Conservation (phyloP, 2,329 filamentous ascomycete species). For the Neoascochyta sp. region DNA sequence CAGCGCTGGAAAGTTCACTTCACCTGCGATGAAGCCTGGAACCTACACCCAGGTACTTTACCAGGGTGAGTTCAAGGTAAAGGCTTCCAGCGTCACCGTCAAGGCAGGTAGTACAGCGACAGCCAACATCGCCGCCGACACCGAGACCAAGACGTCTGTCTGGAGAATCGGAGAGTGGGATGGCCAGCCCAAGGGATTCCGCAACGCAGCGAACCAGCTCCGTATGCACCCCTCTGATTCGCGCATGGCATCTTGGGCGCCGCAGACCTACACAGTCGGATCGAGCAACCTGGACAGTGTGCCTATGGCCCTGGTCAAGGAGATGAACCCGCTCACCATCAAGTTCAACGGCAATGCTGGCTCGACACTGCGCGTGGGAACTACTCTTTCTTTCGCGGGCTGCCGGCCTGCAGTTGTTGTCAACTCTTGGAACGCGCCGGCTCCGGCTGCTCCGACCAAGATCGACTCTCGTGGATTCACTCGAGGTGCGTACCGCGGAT, state of each 20-base stretch:
- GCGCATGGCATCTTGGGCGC: constrained; percentile 60
- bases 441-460: constrained; percentile 56
- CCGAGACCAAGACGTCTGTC: constrained; percentile 51
- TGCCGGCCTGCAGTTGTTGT: constrained; percentile 56
- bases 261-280: constrained; percentile 60
- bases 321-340: constrained; percentile 59
- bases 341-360: constrained; percentile 53
- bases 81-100: constrained; percentile 45
- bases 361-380: constrained; percentile 61
- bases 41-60: constrained; percentile 67
- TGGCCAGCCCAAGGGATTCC: constrained; percentile 57
- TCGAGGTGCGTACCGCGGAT: constrained; percentile 61
- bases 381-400: constrained; percentile 60
- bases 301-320: constrained; percentile 64
- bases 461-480: constrained; percentile 64
- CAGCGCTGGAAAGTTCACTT: constrained; percentile 56
- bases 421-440: constrained; percentile 51
- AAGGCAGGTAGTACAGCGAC: constrained; percentile 49
- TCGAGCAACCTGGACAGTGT: constrained; percentile 52
- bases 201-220: constrained; percentile 63
- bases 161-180: constrained; percentile 66
- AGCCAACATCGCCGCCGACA: constrained; percentile 51
- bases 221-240: constrained; percentile 66
- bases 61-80: constrained; percentile 56
- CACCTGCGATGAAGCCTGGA: constrained; percentile 63